Evolutionary conservation across 148 eudicot genomes (phyloP), one percentile per base, ranked within the genome.

Genomic region (Silene latifolia): DNA sequence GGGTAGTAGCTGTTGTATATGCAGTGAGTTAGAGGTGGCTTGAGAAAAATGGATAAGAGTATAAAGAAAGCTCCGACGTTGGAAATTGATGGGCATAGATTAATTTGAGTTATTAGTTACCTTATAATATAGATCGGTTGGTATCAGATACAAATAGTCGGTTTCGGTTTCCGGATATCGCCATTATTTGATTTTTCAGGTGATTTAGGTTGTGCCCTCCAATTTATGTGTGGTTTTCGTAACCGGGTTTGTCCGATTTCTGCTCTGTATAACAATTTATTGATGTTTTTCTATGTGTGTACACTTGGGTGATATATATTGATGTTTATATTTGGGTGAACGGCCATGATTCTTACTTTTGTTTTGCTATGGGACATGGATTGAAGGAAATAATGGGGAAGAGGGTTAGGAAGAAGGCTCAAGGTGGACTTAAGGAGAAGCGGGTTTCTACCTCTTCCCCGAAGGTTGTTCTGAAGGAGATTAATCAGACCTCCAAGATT

Each of bases 381-480:
- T 65, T 77, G 21, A 77, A 91, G 93, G 89, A 60, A 58, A 60
- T 72, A 80, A 92, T 92, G 97, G 97, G 83, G 76, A 92, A 92
- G 77, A 90, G 82, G 71, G 86, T 77, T 10, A 75, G 27, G 23
- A 82, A 78, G 77, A 82, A 76, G 63, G 74, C 80, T 23, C 79
- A 78, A 42, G 62, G 48, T 51, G 58, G n/a, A 74, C 88, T 74
- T 15, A 90, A 93, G 79, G 89, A 78, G 71, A 86, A 89, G 74
- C 83, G 78, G 46, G 83, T 59, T 76, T 24, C 83, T 56, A 25
- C 76, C 48, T 59, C 80, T 73, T 82, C 89, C 73, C 54, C 76
- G 4, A 87, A 76, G 69, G 15, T 63, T 54, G 71, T 21, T 59
- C 53, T 77, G 5, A 54, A 78, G 76, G 75, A 82, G 56, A 76